Evolutionary conservation across 2,329 filamentous ascomycete species (phyloP).

Genomic region (Talaromyces sp.): DNA sequence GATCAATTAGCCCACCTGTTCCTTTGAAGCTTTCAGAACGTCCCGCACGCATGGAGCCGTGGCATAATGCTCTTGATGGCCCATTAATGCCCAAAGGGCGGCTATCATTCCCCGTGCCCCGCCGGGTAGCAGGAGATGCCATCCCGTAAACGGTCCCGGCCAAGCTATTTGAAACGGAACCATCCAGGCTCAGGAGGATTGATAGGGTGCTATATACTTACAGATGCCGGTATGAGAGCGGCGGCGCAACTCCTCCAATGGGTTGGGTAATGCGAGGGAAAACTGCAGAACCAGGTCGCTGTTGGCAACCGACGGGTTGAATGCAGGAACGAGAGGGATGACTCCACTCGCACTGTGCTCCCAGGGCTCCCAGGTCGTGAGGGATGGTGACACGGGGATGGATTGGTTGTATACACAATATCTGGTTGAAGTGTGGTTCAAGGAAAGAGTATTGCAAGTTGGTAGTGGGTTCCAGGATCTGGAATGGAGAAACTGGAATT

Average conservation of each 20-base stretch:
- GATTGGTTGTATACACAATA: slow-evolving; percentile 23
- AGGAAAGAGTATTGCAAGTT: slow-evolving; percentile 3
- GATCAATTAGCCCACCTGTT: slow-evolving; percentile 11
- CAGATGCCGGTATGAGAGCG: neutral
- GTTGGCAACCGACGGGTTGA: slow-evolving; percentile 20
- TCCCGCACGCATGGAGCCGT: neutral
- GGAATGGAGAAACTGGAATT: neutral
- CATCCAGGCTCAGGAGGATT: neutral
- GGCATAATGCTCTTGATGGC: neutral
- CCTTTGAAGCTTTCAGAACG: neutral
- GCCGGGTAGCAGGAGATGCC: slow-evolving; percentile 10
- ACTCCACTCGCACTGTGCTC: slow-evolving; percentile 9
- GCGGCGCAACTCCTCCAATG: slow-evolving; percentile 4
- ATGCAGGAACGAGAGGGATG: slow-evolving; percentile 20
- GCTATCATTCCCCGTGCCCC: slow-evolving; percentile 4
- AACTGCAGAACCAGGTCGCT: slow-evolving; percentile 20
- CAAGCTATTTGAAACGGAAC: slow-evolving; percentile 25
- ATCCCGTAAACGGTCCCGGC: slow-evolving; percentile 12
- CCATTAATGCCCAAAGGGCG: slow-evolving; percentile 12
- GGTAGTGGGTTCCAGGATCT: slow-evolving; percentile 1
- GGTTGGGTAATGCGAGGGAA: slow-evolving; percentile 13
- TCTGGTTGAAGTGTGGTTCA: slow-evolving; percentile 8
- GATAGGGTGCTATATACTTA: slow-evolving; percentile 17
- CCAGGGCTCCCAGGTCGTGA: slow-evolving; percentile 5
- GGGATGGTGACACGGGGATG: slow-evolving; percentile 20